Conservation (phyloP, 2,329 filamentous ascomycete species). For the Fusarium proliferatum region DNA sequence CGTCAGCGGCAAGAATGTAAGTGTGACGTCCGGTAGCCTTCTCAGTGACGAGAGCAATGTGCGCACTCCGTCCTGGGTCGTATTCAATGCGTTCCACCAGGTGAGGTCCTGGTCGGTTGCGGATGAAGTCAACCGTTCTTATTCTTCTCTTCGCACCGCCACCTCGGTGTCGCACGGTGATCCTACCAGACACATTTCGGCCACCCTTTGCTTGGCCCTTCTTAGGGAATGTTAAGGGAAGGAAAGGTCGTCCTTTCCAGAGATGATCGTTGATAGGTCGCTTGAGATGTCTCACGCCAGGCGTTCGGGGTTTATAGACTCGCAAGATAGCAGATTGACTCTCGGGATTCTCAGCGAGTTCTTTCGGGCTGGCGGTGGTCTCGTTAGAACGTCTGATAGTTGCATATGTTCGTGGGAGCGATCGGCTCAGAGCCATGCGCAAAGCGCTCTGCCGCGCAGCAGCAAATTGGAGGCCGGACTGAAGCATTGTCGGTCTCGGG, state of each 20-base stretch:
- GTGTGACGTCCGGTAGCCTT: constrained; percentile 79
- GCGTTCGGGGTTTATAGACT: constrained; percentile 93
- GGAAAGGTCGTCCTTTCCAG: constrained; percentile 89
- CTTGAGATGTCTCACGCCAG: constrained; percentile 90
- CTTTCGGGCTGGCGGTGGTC: constrained; percentile 35
- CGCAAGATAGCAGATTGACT: constrained; percentile 67
- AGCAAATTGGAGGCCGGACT: constrained; percentile 46
- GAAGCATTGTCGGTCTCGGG: constrained; percentile 45
- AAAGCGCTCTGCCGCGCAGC: constrained; percentile 46
- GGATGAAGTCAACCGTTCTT: constrained; percentile 88
- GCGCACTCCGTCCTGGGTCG: constrained; percentile 91
- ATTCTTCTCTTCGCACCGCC: constrained; percentile 94
- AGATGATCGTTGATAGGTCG: constrained; percentile 95
- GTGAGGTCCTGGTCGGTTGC: constrained; percentile 82
- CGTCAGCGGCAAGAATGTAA: constrained; percentile 96
- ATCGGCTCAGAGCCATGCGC: constrained; percentile 44
- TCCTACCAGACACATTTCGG: constrained; percentile 84
- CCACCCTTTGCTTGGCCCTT: constrained; percentile 94
- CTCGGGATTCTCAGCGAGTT: constrained; percentile 41
- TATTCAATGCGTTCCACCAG: constrained; percentile 95
- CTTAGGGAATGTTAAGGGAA: constrained; percentile 88
- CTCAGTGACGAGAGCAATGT: constrained; percentile 88
- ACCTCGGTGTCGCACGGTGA: constrained; percentile 92
- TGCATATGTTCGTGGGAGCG: constrained; percentile 48
- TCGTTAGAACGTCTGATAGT: constrained; percentile 40